Conservation (phyloP, 2,329 filamentous ascomycete species). For the Ophiostoma perfectum region DNA sequence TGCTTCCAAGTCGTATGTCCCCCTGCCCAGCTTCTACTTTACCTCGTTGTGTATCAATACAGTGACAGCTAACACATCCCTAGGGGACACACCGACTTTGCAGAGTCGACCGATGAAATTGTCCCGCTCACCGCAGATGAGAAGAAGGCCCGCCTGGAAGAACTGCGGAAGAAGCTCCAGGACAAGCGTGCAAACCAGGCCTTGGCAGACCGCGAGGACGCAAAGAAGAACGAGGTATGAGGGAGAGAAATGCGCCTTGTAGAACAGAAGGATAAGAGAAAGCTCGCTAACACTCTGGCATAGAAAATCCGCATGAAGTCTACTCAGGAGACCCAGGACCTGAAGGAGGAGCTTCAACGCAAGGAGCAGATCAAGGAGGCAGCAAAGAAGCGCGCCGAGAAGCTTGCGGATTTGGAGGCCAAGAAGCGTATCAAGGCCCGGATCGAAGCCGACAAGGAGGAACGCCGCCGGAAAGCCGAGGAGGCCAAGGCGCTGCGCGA, state of each 20-base stretch:
- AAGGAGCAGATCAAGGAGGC: constrained; percentile 93
- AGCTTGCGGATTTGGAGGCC: constrained; percentile 75
- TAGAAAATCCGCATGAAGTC: constrained; percentile 76
- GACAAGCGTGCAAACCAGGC: constrained; percentile 66
- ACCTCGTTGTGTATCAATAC: not conserved
- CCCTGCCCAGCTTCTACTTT: not conserved
- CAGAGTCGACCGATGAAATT: constrained; percentile 88
- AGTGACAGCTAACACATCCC: not conserved
- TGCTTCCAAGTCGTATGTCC: constrained; percentile 69
- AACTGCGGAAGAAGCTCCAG: constrained; percentile 65
- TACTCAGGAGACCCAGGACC: constrained; percentile 80
- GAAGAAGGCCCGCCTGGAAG: constrained; percentile 72
- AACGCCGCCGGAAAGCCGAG: constrained; percentile 78
- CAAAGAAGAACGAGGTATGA: constrained; percentile 74
- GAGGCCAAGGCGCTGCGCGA: constrained; percentile 79
- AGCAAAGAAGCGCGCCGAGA: constrained; percentile 79
- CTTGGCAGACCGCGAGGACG: constrained; percentile 70
- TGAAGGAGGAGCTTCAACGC: constrained; percentile 80
- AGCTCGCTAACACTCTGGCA: not conserved
- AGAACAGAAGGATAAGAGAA: not conserved
- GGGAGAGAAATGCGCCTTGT: too few relatives aligned
- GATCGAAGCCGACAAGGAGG: constrained; percentile 91
- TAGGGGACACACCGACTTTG: constrained; percentile 81
- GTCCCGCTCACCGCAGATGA: constrained; percentile 86
- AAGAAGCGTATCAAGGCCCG: constrained; percentile 87